Conservation (phyloP, 2,329 filamentous ascomycete genomes). For the Claviceps spartinae region DNA sequence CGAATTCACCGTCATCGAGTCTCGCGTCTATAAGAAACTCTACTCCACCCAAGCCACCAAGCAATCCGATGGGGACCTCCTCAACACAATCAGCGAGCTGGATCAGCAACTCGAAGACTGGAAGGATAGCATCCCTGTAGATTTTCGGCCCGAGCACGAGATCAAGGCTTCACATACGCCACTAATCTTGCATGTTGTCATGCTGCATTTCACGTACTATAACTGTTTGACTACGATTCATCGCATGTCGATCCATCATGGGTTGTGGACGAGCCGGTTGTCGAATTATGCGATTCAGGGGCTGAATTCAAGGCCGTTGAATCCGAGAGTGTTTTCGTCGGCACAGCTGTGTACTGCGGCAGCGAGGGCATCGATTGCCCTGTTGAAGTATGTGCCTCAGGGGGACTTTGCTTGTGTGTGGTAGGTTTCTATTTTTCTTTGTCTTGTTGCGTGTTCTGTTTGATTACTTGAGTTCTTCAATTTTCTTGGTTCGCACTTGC, state of each 20-base stretch:
- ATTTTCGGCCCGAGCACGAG: constrained; percentile 94
- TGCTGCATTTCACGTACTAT: constrained; percentile 93
- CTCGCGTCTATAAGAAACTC: constrained; percentile 81
- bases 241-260: constrained; percentile 94
- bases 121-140: constrained; percentile 90
- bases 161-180: constrained; percentile 88
- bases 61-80: constrained; percentile 79
- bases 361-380: constrained; percentile 79
- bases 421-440: constrained; percentile 35
- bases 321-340: constrained; percentile 87
- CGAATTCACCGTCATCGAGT: constrained; percentile 81
- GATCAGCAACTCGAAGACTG: constrained; percentile 83
- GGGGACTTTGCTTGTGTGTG: constrained; percentile 92
- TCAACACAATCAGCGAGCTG: constrained; percentile 91
- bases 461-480: neutral
- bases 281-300: constrained; percentile 94
- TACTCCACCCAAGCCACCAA: constrained; percentile 89
- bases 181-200: constrained; percentile 85
- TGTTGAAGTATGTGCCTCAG: constrained; percentile 92
- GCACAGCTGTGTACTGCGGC: constrained; percentile 86
- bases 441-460: neutral
- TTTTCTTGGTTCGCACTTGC: neutral
- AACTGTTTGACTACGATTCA: constrained; percentile 97
- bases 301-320: constrained; percentile 77
- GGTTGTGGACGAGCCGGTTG: constrained; percentile 91